Evolutionary conservation across 2,329 filamentous ascomycete genomes (phyloP), one percentile per base, ranked within the genome.

Genomic region (Parastagonospora avenae): DNA sequence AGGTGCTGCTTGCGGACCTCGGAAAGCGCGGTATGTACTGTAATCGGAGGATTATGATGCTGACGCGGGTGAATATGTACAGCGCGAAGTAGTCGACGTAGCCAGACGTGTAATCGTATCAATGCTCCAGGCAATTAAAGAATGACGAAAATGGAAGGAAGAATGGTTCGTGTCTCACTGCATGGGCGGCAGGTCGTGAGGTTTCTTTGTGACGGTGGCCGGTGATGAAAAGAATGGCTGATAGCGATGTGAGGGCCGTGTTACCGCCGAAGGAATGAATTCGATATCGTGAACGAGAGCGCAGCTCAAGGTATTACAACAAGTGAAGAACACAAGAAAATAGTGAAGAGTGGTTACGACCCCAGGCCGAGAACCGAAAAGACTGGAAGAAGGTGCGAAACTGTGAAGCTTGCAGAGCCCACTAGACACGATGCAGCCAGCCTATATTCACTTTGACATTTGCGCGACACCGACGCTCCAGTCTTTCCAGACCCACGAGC

Each of bases 361-460:
- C 56, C 46, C 52, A 62, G 59, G 61, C 45, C 61, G 59, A 49
- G 55, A 46, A 51, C 57, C 51, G 44, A 42, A 28, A 38, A 37
- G 31, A 46, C 15, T 47, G 50, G 52, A 50, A 52, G 38, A 42
- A 42, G 48, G 56, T 51, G 52, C 50, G 55, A 52, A 54, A 47
- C 54, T 47, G 62, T 58, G 58, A 57, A 58, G 61, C 51, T 66
- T 60, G 59, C 55, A 42, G 56, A 46, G 41, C 44, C 28, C 52
- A 60, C 49, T 55, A 61, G 50, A 56, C 59, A 59, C 56, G 59
- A 61, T 56, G 60, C 59, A 53, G 57, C 59, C 53, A 56, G 52
- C 55, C 59, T 71, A 71, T 71, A 71, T 71, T 65, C 62, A 67
- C 51, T 63, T 63, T 59, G 54, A 56, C 66, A 62, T 57, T 57